A percentile compares a stretch with the other conserved stretches of the same genome.
Evolutionary conservation across 2,329 filamentous ascomycete genomes (phyloP).

Genomic region (Monilinia vaccinii-corymbosi): DNA sequence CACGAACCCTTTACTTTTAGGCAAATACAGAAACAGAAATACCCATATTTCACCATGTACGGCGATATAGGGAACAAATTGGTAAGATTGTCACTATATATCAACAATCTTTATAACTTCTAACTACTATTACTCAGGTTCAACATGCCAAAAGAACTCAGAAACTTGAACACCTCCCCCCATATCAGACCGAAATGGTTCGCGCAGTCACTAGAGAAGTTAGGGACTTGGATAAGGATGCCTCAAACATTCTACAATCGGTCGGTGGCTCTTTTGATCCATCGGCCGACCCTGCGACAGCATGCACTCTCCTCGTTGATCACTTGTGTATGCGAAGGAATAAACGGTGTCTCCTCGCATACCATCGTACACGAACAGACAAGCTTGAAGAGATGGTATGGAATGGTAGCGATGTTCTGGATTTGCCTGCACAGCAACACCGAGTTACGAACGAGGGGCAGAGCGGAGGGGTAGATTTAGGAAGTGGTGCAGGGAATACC

Average conservation of each 20-base stretch:
- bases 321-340: constrained; percentile 93
- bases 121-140: constrained; percentile 46
- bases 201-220: constrained; percentile 84
- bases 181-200: constrained; percentile 87
- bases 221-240: constrained; percentile 83
- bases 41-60: constrained; percentile 44
- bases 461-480: constrained; percentile 27
- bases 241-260: constrained; percentile 54
- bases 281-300: constrained; percentile 71
- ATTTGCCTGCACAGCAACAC: constrained; percentile 52
- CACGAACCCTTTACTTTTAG: neutral
- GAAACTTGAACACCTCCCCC: constrained; percentile 73
- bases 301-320: constrained; percentile 83
- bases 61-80: constrained; percentile 63
- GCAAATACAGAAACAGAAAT: neutral
- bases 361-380: constrained; percentile 82
- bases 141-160: constrained; percentile 94
- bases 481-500: constrained; percentile 42
- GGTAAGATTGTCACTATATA: constrained; percentile 32
- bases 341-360: constrained; percentile 89
- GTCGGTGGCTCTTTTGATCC: constrained; percentile 67
- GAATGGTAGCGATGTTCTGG: constrained; percentile 76
- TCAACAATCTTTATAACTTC: neutral
- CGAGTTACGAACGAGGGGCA: constrained; percentile 26
- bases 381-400: constrained; percentile 92